Base-by-base conservation (phyloP, 2,329 filamentous ascomycete species). In the Orbilia quercus region DNA sequence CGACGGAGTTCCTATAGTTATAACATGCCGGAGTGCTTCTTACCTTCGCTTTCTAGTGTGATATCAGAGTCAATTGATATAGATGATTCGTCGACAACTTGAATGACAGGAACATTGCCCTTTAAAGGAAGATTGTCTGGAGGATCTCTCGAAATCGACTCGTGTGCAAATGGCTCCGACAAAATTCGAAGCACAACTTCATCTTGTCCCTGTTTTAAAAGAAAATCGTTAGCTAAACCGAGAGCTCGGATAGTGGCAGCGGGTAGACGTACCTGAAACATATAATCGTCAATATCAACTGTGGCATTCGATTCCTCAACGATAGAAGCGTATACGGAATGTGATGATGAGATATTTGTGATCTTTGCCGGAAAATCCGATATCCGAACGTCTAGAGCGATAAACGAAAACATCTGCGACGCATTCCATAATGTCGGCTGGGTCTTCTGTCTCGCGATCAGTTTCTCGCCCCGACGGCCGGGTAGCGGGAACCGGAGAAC, bases 361-460 rank as follows among this genome's bases (percentile, higher is more conserved):
- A 72, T 64, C 31, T 65, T 72, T 38, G 58, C 67, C 0, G 67
- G 67, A 28, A 64, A 72, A 22, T 65, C 55, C n/a, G 47, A 23
- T 31, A 72, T 58, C 34, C 63, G 59, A 42, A 72, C 53, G 25
- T 72, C 67, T 34, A 72, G 62, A 9, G 67, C 59, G 25, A 72
- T 72, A 60, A 72, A 72, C 36, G 67, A 72, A 59, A 72, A 72
- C 51, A 72, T 72, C 53, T 72, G 59, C 23, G 67, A 72, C 3
- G 67, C 67, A 58, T 72, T 72, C 67, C 67, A 72, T 44, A 72
- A 12, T 14, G 48, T 51, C 7, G 67, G 45, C n/a, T 72, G 51
- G 9, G 59, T 48, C 38, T 65, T 72, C 16, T 72, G 67, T n/a
- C 67, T 51, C 2, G 67, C 59, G 38, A 72, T 72, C 36, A 72